Percentiles rank a stretch among this genome's conserved stretches.
phyloP scores from a whole-genome alignment of 169 alveolate genomes.

The Cryptosporidium sp. region DNA sequence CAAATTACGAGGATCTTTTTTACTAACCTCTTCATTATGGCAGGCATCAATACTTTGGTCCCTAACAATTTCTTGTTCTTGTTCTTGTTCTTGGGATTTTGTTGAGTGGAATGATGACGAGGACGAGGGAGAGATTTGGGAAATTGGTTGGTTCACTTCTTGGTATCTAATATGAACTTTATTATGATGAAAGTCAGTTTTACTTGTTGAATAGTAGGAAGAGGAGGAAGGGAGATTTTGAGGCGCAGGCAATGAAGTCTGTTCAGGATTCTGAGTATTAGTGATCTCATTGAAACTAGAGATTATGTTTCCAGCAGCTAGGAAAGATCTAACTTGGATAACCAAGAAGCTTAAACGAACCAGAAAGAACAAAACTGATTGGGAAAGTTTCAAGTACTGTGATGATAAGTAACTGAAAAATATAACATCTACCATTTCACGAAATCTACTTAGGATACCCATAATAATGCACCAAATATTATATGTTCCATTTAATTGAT shows the following conservation, averaged over 20 bases:
- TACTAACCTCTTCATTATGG: neutral
- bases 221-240: neutral
- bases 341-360: constrained; percentile 7
- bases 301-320: constrained; percentile 4
- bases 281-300: neutral
- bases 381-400: neutral
- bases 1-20: no score
- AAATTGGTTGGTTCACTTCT: neutral
- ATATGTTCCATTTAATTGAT: neutral
- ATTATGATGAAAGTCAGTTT: neutral
- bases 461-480: neutral
- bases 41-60: neutral
- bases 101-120: neutral
- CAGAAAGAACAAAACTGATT: neutral
- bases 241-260: neutral
- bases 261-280: neutral
- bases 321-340: constrained; percentile 23
- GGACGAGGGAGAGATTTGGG: neutral
- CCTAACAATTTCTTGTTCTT: neutral
- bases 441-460: constrained; percentile 25
- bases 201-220: neutral
- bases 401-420: neutral
- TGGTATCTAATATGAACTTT: neutral
- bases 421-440: constrained; percentile 1
- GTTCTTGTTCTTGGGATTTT: constrained; percentile 5